Base-by-base conservation (phyloP, 352 stramenopile genomes). In the Globisporangium cylindrosporum region DNA sequence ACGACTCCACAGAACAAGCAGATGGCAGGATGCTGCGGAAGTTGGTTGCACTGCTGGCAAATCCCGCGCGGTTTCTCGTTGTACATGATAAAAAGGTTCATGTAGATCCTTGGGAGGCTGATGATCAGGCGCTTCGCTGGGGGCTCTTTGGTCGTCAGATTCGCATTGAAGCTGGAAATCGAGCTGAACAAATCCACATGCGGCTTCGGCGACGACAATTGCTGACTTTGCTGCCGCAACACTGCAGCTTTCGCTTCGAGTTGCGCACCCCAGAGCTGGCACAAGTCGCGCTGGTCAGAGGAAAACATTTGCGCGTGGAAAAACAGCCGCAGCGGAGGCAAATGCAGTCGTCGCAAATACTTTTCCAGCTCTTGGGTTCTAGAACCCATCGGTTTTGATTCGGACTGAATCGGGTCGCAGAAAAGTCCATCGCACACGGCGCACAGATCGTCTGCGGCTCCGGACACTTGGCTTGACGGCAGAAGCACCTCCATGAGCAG, bases 1-100 rank as follows among this genome's bases (percentile, higher is more conserved):
- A 93, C 73, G 48, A 83, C 73, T 1, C 88, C 85, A 71, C 88
- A 95, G 27, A 92, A 81, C 32, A 95, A 72, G 53, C 88, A 95
- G 25, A 95, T 71, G 34, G 84, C 88, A 14, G 85, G 84, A 64
- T 95, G 85, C 62, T 88, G 78, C 4, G 87, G 85, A 1, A 88
- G 59, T 43, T 90, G 79, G 4, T 79, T 68, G 53, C 87, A 95
- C n/a, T 74, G 74, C 18, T 70, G 62, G 55, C 87, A 95, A 1
- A 84, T 57, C 3, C 81, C 82, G 14, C 59, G 69, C 7, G 81
- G 77, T 59, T 90, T 91, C 27, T 89, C 76, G 62, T 81, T 92
- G 77, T 93, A 93, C 62, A 81, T 79, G 54, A 95, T 85, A 65
- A 92, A 93, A 20, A 95, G 63, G 15, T 92, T 84, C 81, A 93